A percentile compares a stretch with the other conserved stretches of the same genome.
phyloP scores from a whole-genome alignment of 2,329 filamentous ascomycete species.

The Ophiostoma populinum region DNA sequence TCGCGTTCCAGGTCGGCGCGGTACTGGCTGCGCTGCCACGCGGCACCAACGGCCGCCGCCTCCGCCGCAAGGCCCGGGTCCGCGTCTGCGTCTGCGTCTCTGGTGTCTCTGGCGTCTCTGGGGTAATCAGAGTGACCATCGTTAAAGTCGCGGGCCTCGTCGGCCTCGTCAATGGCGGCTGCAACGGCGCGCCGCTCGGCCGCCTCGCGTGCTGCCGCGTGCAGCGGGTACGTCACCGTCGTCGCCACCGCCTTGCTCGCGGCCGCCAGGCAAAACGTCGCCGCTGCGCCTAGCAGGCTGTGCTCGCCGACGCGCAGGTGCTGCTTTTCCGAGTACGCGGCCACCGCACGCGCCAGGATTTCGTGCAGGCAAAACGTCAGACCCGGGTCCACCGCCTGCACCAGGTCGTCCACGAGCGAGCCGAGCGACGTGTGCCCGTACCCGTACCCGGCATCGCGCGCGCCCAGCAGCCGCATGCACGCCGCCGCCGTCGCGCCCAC shows the following conservation, averaged over 20 bases:
- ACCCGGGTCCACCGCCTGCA: slow-evolving; percentile 71
- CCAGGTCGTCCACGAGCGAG: slow-evolving; percentile 61
- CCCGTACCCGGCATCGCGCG: not conserved
- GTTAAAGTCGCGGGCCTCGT: too few species aligned
- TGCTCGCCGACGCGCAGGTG: slow-evolving; percentile 15
- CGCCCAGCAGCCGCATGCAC: slow-evolving; percentile 29
- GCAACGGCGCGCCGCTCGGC: not conserved
- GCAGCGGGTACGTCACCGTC: slow-evolving; percentile 68
- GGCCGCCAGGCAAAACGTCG: slow-evolving; percentile 43
- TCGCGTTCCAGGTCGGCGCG: too few species aligned
- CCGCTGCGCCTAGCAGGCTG: slow-evolving; percentile 13
- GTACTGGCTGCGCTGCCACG: too few species aligned
- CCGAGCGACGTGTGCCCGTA: slow-evolving; percentile 32
- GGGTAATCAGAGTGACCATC: too few species aligned
- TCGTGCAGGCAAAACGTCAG: slow-evolving; percentile 76
- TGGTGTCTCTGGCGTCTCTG: too few species aligned
- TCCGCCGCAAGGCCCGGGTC: too few species aligned
- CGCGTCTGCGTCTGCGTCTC: too few species aligned
- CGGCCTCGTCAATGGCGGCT: not conserved
- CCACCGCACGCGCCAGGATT: slow-evolving; percentile 19
- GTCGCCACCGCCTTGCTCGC: slow-evolving; percentile 64
- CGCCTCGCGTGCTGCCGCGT: slow-evolving; percentile 36
- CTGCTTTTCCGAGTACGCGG: slow-evolving; percentile 10
- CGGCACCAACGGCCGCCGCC: too few species aligned
- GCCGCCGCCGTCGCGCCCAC: slow-evolving; percentile 19